Percentiles rank a stretch among this genome's conserved stretches.
Evolutionary conservation across 129 eudicot species (phyloP).

Genomic region (Tanacetum coccineum): DNA sequence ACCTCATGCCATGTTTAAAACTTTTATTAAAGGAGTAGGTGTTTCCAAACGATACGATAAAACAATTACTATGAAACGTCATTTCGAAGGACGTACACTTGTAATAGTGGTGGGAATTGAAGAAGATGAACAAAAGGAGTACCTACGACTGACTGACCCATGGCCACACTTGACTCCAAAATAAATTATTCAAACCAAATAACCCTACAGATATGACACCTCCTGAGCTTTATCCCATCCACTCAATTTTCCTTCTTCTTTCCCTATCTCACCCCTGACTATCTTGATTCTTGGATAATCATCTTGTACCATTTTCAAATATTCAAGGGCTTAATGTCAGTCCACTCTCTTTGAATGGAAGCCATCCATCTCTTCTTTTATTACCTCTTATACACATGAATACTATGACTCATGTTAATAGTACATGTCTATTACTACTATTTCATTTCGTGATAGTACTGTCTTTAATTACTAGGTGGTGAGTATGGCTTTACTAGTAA

Average conservation of each 20-base stretch:
- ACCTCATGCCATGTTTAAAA: neutral
- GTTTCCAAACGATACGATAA: slow-evolving; percentile 23
- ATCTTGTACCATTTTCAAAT: neutral
- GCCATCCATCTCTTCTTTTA: neutral
- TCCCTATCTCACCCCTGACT: neutral
- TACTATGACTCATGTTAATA: neutral
- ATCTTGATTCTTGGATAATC: too few relatives aligned
- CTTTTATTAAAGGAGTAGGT: neutral
- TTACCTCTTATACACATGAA: neutral
- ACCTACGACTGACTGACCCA: slow-evolving; percentile 17
- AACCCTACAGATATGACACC: slow-evolving; percentile 26
- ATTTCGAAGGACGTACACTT: slow-evolving; percentile 21
- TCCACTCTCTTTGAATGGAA: slow-evolving; percentile 11
- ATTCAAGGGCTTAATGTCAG: neutral
- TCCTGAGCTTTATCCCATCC: slow-evolving; percentile 32
- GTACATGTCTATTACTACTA: neutral
- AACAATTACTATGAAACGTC: slow-evolving; percentile 31
- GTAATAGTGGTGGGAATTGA: slow-evolving; percentile 22
- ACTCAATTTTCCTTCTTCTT: neutral
- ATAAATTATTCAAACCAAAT: slow-evolving; percentile 6
- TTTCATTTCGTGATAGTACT: neutral
- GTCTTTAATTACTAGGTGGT: too few relatives aligned
- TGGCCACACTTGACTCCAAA: slow-evolving; percentile 26
- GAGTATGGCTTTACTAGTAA: too few relatives aligned
- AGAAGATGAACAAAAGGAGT: slow-evolving; percentile 25